Evolutionary conservation across 2,329 filamentous ascomycete genomes (phyloP), one percentile per base, ranked within the genome.

Genomic region (Byssoonygena ceratinophila): DNA sequence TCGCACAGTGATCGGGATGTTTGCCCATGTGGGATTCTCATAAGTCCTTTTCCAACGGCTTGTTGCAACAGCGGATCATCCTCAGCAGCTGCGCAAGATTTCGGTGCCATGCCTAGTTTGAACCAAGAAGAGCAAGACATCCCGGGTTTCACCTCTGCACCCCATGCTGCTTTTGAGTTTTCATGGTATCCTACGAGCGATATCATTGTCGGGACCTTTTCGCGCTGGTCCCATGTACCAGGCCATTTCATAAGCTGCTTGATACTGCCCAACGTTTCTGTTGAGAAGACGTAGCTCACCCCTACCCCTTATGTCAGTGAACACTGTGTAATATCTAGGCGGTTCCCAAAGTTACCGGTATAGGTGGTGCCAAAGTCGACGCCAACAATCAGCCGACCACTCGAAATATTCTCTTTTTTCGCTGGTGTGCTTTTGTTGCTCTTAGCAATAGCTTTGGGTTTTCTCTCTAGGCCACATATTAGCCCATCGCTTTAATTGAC

Each of bases 151-250:
- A 58, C 50, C 23, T 55, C 46, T 23, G 54, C 52, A 1, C 59
- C 59, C 55, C 55, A 61, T 7, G 8, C 4, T 16, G 41, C 27
- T 23, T 52, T 41, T 11, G 75, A 68, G 57, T 79, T 73, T 18
- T 25, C 29, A n/a, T n/a, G n/a, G 54, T 51, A 16, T 59, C 54
- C 31, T 16, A 18, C 23, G 40, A 55, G 50, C 1, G 54, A 57
- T 34, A 60, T 56, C 4, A 25, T 50, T 7, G 54, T 50, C 3
- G 56, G 54, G 3, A 55, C 46, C 22, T 61, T 61, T 18, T 53
- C 40, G 0, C 39, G 23, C 4, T 36, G 12, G 12, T 57, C 46
- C 9, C 29, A 34, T 22, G 45, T 46, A n/a, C 54, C 52, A 4
- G 57, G 54, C 58, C 56, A 60, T 2, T 47, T 16, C 29, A 22